A percentile compares a stretch with the other conserved stretches of the same genome.
These are phyloP conservation scores for Coccomyxa sp. DNA, from an alignment of 139 green algal genomes.

Conservation along the genomic window DNA sequence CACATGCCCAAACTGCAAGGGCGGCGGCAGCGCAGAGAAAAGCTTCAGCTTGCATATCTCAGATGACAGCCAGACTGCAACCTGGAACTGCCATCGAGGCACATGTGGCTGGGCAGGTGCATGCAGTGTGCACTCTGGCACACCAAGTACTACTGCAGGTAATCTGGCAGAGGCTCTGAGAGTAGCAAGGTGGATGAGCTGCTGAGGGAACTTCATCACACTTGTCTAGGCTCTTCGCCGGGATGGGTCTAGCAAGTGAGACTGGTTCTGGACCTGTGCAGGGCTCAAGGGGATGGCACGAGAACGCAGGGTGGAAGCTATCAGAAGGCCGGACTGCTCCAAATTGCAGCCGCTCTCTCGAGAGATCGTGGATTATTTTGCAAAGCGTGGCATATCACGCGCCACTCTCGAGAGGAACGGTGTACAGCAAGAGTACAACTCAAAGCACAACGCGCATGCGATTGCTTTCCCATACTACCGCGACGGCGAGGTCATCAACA, in stretches of 20 bases:
- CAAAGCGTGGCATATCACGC: conserved; percentile 44
- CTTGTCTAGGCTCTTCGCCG: too few species aligned
- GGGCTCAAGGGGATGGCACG: not conserved
- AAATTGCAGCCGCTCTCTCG: conserved; percentile 18
- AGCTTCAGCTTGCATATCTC: conserved; percentile 43
- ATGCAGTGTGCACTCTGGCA: conserved; percentile 13
- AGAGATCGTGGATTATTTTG: conserved; percentile 48
- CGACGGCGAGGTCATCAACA: conserved; percentile 71
- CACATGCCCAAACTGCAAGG: conserved; percentile 43
- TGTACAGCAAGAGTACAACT: conserved; percentile 33
- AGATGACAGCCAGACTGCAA: conserved; percentile 28
- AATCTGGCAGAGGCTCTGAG: too few species aligned
- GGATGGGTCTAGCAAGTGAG: too few species aligned
- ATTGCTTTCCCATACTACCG: conserved; percentile 82
- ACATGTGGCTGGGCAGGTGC: conserved; percentile 54
- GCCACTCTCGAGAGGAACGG: conserved; percentile 50
- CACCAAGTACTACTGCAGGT: not conserved
- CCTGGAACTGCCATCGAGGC: conserved; percentile 58
- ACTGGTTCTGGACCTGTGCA: too few species aligned
- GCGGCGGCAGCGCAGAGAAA: conserved; percentile 32
- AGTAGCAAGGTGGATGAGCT: too few species aligned
- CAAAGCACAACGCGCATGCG: not conserved
- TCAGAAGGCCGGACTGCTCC: not conserved
- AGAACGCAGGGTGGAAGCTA: not conserved
- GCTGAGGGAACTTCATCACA: too few species aligned